Evolutionary conservation across 495 filamentous ascomycete genomes (phyloP), one percentile per base, ranked within the genome.

Genomic region (Penicillium steckii): DNA sequence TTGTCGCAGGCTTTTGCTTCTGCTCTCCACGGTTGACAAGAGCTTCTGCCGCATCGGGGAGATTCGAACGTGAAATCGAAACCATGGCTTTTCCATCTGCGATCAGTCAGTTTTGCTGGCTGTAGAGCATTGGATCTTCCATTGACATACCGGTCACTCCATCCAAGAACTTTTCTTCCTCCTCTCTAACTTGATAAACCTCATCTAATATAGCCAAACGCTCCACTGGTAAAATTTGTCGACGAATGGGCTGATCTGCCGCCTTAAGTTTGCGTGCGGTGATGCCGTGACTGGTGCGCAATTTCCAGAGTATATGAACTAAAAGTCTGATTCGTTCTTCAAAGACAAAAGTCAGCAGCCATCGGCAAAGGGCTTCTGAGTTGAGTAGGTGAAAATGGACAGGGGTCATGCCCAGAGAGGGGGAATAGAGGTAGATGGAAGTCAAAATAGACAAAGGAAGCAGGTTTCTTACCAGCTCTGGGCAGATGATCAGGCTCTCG

Each of bases 401-500:
- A 15, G n/a, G 17, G 15, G 13, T 38, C 2, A 21, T 3, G 2
- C 35, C 3, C 6, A 40, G 17, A 40, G 19, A 40, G 12, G 21
- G 12, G 12, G 13, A 22, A 45, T 9, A 25, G n/a, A 23, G 37
- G 24, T n/a, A n/a, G n/a, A n/a, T n/a, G n/a, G n/a, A n/a, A n/a
- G n/a, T n/a, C n/a, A 30, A 45, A 40, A 50, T 47, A 29, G 18
- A 12, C 18, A 2, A 17, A 23, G 27, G 17, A n/a, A 9, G 2
- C 2, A 22, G 42, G 4, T 24, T 15, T 33, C 63, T 61, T 70
- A 90, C 88, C 84, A 50, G 78, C 76, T 67, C 86, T 93, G 53
- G 76, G 78, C 30, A 90, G 66, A 67, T 95, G 90, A 54, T 94
- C 89, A 0, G 90, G 90, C 66, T 94, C 90, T 45, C 80, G 83